A percentile compares a stretch with the other conserved stretches of the same genome.
These are phyloP conservation scores for Decorospora gaudefroyi DNA, from an alignment of 2,329 filamentous ascomycete genomes.

Conservation along the genomic window DNA sequence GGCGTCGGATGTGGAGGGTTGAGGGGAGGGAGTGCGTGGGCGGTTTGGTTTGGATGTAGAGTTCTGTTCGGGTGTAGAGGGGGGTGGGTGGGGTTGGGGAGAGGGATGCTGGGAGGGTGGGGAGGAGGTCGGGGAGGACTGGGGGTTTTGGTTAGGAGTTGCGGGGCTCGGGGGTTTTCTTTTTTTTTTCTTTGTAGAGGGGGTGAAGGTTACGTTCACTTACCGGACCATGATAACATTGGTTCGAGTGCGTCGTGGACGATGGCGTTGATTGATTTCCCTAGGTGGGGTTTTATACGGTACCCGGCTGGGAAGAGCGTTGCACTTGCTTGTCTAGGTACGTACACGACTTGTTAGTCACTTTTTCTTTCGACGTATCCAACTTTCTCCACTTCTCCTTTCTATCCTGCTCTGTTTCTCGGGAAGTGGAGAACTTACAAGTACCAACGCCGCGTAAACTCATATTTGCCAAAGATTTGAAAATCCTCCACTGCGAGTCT, in stretches of 20 bases:
- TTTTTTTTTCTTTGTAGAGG: constrained; percentile 51
- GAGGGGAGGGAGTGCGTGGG: constrained; percentile 45
- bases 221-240: constrained; percentile 57
- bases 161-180: neutral
- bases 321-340: constrained; percentile 56
- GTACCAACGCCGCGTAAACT: constrained; percentile 54
- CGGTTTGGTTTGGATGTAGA: constrained; percentile 56
- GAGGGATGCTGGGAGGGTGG: constrained; percentile 43
- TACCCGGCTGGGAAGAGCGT: constrained; percentile 60
- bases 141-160: neutral
- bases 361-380: too few relatives aligned
- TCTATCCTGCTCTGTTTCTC: neutral
- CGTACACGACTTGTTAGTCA: too few relatives aligned
- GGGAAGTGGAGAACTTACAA: constrained; percentile 44
- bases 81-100: constrained; percentile 35
- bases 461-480: constrained; percentile 53
- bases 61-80: constrained; percentile 47
- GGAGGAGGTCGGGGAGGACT: constrained; percentile 26
- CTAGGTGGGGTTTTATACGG: constrained; percentile 56
- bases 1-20: constrained; percentile 53
- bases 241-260: constrained; percentile 52
- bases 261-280: constrained; percentile 54
- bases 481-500: constrained; percentile 59
- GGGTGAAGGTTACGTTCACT: constrained; percentile 47
- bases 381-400: neutral